Evolutionary conservation across 2,329 filamentous ascomycete species (phyloP).

Genomic region (Microdochium trichocladiopsis): DNA sequence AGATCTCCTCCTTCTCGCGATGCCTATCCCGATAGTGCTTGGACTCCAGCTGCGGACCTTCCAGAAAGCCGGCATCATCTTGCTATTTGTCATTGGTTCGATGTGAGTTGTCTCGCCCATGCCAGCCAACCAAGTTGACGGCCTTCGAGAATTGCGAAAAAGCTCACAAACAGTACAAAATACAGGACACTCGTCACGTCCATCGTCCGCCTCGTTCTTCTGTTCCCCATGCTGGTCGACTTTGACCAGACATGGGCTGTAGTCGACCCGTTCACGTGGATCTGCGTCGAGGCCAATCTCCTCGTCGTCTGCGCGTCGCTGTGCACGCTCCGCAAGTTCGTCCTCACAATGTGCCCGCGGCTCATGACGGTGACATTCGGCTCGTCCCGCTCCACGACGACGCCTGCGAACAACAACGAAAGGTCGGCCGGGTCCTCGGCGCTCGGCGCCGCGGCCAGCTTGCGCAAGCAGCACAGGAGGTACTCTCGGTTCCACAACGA

Average conservation of each 20-base stretch:
- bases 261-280: not conserved
- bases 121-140: too few relatives aligned
- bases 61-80: conserved; percentile 5
- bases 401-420: not conserved
- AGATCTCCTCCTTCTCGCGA: conserved; percentile 6
- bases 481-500: not conserved
- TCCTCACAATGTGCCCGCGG: not conserved
- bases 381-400: not conserved
- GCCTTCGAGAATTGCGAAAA: too few relatives aligned
- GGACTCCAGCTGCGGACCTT: conserved; percentile 4
- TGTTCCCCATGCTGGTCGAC: not conserved
- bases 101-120: conserved; percentile 2
- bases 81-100: conserved; percentile 5
- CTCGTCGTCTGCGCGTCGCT: not conserved
- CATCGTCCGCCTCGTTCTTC: not conserved
- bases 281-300: conserved; percentile 1
- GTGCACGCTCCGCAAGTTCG: not conserved
- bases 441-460: not conserved
- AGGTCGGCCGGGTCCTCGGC: not conserved
- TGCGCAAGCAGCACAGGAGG: not conserved
- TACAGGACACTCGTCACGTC: not conserved
- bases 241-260: not conserved
- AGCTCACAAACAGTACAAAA: too few relatives aligned
- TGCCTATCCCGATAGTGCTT: conserved; percentile 7
- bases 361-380: not conserved